Percentiles rank a stretch among this genome's conserved stretches.
Conservation (phyloP, 2,329 filamentous ascomycete genomes). For the Ceratocystis cacaofunesta region DNA sequence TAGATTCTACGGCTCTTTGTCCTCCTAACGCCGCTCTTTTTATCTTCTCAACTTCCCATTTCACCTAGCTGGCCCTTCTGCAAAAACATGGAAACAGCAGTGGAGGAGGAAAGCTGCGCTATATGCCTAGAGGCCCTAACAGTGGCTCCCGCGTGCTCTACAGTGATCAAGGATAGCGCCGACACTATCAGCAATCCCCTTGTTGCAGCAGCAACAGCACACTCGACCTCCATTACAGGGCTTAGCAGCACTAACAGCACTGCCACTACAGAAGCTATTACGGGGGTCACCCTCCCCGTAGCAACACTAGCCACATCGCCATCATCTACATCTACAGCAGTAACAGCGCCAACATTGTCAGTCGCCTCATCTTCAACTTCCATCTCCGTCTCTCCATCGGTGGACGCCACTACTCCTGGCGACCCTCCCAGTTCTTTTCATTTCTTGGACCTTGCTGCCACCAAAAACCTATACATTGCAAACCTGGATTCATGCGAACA, state of each 20-base stretch:
- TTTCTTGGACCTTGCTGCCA: neutral
- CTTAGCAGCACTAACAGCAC: neutral
- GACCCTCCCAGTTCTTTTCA: slow-evolving; percentile 17
- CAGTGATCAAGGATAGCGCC: slow-evolving; percentile 19
- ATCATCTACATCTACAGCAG: neutral
- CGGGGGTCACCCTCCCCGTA: neutral
- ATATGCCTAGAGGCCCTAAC: slow-evolving; percentile 10
- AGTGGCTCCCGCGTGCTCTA: neutral
- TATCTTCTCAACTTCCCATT: neutral
- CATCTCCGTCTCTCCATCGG: neutral
- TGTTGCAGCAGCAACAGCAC: slow-evolving; percentile 15
- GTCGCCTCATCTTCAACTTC: neutral
- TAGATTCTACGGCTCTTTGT: neutral
- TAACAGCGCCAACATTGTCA: neutral
- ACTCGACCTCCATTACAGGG: neutral
- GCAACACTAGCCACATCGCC: neutral
- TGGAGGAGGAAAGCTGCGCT: slow-evolving; percentile 9
- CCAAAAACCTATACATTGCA: slow-evolving; percentile 27
- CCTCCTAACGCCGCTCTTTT: neutral
- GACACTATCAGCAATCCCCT: slow-evolving; percentile 20
- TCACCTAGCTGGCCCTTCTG: neutral
- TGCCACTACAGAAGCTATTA: neutral
- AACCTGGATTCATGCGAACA: slow-evolving; percentile 68
- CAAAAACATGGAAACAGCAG: slow-evolving; percentile 5
- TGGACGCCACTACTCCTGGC: slow-evolving; percentile 19